phyloP scores from a whole-genome alignment of 306 rosid species.

The Pterocarpus macrocarpus region DNA sequence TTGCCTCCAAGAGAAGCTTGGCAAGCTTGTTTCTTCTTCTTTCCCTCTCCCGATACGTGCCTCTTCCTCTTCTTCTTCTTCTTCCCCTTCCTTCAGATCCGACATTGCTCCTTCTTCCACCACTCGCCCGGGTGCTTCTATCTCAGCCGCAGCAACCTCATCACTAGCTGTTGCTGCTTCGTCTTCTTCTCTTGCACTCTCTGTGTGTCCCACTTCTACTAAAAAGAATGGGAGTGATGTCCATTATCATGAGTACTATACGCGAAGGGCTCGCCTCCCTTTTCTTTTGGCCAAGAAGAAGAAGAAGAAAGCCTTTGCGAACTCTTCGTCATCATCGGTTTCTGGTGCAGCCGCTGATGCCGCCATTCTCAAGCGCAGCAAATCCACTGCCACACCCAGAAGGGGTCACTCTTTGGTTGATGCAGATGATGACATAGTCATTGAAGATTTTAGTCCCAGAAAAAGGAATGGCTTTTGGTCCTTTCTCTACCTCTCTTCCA shows the following conservation, averaged over 20 bases:
- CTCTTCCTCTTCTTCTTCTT: conserved; percentile 66
- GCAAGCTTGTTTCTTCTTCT: conserved; percentile 86
- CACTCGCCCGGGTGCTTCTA: conserved; percentile 14
- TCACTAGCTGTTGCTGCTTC: background rate
- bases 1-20: conserved; percentile 96
- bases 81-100: conserved; percentile 90
- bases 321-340: conserved; percentile 9
- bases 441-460: conserved; percentile 62
- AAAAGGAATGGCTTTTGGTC: conserved; percentile 90
- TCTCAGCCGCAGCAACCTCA: background rate
- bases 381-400: conserved; percentile 77
- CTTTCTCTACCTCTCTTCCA: conserved; percentile 72
- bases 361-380: conserved; percentile 77
- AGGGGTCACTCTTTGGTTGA: conserved; percentile 52
- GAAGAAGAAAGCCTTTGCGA: conserved; percentile 55
- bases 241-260: conserved; percentile 44
- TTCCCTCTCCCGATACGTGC: conserved; percentile 73
- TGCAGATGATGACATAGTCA: conserved; percentile 35
- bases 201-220: conserved; percentile 35
- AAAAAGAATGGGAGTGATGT: conserved; percentile 22
- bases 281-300: conserved; percentile 75
- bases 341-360: conserved; percentile 37
- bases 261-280: conserved; percentile 67
- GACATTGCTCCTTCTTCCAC: conserved; percentile 41
- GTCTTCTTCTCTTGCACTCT: conserved; percentile 45